Percentiles rank a stretch among this genome's conserved stretches.
Evolutionary conservation across 1,139 yeast species (phyloP).

Genomic region (Arxiozyma bovina): DNA sequence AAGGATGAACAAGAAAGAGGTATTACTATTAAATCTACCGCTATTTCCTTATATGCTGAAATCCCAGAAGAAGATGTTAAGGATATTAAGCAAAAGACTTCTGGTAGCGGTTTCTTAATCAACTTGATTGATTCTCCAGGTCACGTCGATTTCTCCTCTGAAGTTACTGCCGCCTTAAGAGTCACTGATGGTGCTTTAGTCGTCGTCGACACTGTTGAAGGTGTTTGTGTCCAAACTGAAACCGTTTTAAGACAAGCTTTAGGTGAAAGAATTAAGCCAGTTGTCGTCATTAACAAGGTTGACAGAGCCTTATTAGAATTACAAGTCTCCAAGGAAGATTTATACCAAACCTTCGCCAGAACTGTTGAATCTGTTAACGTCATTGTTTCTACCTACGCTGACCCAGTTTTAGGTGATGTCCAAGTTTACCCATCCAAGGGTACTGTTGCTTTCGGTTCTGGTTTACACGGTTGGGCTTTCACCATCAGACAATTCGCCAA

Average conservation of each 20-base stretch:
- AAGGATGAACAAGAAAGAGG: conserved; percentile 99
- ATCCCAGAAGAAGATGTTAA: conserved; percentile 84
- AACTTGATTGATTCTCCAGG: conserved; percentile 99
- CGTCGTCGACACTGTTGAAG: conserved; percentile 98
- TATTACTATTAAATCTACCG: conserved; percentile 98
- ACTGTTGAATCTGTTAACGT: conserved; percentile 99
- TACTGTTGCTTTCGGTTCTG: conserved; percentile 99
- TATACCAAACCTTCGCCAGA: conserved; percentile 96
- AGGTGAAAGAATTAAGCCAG: conserved; percentile 99
- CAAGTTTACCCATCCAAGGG: conserved; percentile 99
- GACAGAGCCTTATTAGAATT: conserved; percentile 99
- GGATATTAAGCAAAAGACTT: conserved; percentile 93
- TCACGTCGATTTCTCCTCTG: conserved; percentile 99
- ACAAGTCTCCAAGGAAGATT: conserved; percentile 97
- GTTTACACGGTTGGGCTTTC: conserved; percentile 99
- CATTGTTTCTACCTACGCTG: conserved; percentile 91
- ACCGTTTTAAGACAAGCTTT: conserved; percentile 98
- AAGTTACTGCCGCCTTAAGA: conserved; percentile 99
- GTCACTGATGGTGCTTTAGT: conserved; percentile 99
- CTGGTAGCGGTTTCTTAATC: conserved; percentile 88
- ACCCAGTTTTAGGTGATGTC: conserved; percentile 83
- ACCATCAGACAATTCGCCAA: conserved; percentile 97
- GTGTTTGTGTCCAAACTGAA: conserved; percentile 99
- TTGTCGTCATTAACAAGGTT: conserved; percentile 95
- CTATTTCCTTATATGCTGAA: conserved; percentile 90